Conservation (phyloP, 2,329 filamentous ascomycete species). For the Drechslera avenae region DNA sequence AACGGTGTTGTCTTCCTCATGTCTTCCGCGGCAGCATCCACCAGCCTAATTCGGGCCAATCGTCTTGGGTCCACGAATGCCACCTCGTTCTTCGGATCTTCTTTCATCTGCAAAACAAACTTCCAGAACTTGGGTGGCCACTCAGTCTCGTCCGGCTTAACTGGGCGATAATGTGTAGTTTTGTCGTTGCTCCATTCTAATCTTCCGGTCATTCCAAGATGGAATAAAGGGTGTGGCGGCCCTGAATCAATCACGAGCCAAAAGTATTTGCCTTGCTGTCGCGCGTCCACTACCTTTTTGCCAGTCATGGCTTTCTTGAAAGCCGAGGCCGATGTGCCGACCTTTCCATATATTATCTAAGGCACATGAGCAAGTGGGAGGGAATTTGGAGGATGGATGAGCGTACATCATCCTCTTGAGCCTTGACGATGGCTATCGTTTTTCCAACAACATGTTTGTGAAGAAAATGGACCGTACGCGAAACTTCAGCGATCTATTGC, state of each 20-base stretch:
- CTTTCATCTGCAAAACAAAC: slow-evolving; percentile 73
- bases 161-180: slow-evolving; percentile 77
- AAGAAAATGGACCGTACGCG: slow-evolving; percentile 84
- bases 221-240: slow-evolving; percentile 88
- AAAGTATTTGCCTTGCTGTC: slow-evolving; percentile 96
- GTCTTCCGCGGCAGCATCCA: slow-evolving; percentile 76
- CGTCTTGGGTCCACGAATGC: slow-evolving; percentile 86
- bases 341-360: slow-evolving; percentile 84
- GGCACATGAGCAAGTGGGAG: not conserved
- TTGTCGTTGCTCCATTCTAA: slow-evolving; percentile 76
- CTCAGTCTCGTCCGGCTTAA: slow-evolving; percentile 61
- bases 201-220: slow-evolving; percentile 80
- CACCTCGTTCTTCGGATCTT: slow-evolving; percentile 64
- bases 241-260: slow-evolving; percentile 79
- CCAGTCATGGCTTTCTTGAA: slow-evolving; percentile 76
- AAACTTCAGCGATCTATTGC: slow-evolving; percentile 63
- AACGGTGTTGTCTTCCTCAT: slow-evolving; percentile 80
- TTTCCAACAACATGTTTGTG: slow-evolving; percentile 83
- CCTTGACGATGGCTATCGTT: slow-evolving; percentile 70
- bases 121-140: slow-evolving; percentile 96
- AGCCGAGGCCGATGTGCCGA: slow-evolving; percentile 74
- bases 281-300: slow-evolving; percentile 72
- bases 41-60: slow-evolving; percentile 77
- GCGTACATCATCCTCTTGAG: slow-evolving; percentile 69
- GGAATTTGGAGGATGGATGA: not conserved